A percentile compares a stretch with the other conserved stretches of the same genome.
Conservation (phyloP, 805 yeast species). For the Blastobotrys muscicola region DNA sequence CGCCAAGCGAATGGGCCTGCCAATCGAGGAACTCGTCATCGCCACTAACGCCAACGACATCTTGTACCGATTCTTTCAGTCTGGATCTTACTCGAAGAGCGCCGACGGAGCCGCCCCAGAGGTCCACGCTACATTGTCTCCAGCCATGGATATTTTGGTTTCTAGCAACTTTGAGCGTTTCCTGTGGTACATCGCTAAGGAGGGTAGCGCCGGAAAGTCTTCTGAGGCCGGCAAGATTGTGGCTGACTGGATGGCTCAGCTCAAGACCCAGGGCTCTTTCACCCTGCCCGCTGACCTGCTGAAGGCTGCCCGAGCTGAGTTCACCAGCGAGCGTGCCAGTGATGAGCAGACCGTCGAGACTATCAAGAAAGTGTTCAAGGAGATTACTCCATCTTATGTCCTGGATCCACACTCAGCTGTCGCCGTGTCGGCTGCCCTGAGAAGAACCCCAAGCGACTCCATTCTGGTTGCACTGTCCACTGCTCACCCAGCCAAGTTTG, state of each 20-base stretch:
- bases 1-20: constrained; percentile 93
- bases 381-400: constrained; percentile 57
- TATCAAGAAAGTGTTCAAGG: constrained; percentile 57
- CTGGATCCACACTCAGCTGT: constrained; percentile 97
- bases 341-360: constrained; percentile 73
- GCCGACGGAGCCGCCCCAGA: constrained; percentile 38
- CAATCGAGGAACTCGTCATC: constrained; percentile 74
- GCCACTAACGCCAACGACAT: constrained; percentile 97
- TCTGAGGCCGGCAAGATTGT: constrained; percentile 65
- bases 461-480: constrained; percentile 72
- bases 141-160: constrained; percentile 97
- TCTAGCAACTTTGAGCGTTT: constrained; percentile 95
- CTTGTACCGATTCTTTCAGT: constrained; percentile 79
- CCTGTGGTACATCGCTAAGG: constrained; percentile 85
- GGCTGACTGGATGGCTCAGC: constrained; percentile 65
- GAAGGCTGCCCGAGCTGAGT: constrained; percentile 54
- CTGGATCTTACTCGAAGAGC: constrained; percentile 73
- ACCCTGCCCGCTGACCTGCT: constrained; percentile 57
- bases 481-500: constrained; percentile 98
- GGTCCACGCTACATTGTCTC: constrained; percentile 85
- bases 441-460: constrained; percentile 38
- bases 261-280: constrained; percentile 71
- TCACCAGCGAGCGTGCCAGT: constrained; percentile 71
- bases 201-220: constrained; percentile 49
- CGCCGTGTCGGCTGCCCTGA: constrained; percentile 73